Conservation (phyloP, 495 filamentous ascomycete genomes). For the Melanomma pulvis-pyrius region DNA sequence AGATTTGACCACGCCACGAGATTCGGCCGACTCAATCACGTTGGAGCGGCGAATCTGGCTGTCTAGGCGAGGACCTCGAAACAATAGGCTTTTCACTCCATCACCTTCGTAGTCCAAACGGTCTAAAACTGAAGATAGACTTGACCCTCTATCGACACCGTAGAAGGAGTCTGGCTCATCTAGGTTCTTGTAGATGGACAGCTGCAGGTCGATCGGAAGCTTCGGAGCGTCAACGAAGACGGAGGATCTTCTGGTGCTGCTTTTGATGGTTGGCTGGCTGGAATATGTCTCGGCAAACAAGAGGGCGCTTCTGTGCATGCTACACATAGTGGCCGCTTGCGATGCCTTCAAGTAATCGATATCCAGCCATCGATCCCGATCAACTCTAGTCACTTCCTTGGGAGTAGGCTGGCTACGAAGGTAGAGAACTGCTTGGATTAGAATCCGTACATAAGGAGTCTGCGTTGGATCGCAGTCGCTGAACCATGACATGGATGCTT, state of each 20-base stretch:
- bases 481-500: slow-evolving; percentile 56
- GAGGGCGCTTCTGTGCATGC: slow-evolving; percentile 83
- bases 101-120: slow-evolving; percentile 89
- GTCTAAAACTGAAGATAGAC: slow-evolving; percentile 72
- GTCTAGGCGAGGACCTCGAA: slow-evolving; percentile 89
- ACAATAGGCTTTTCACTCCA: slow-evolving; percentile 84
- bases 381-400: slow-evolving; percentile 72
- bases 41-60: slow-evolving; percentile 67
- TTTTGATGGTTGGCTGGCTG: slow-evolving; percentile 30
- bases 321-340: slow-evolving; percentile 75
- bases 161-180: slow-evolving; percentile 97
- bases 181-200: slow-evolving; percentile 83
- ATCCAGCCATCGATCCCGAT: slow-evolving; percentile 83
- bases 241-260: slow-evolving; percentile 69
- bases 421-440: slow-evolving; percentile 84
- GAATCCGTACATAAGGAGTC: slow-evolving; percentile 57
- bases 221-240: slow-evolving; percentile 52
- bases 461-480: slow-evolving; percentile 44
- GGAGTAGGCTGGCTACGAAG: slow-evolving; percentile 78
- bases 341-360: slow-evolving; percentile 74
- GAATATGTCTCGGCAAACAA: slow-evolving; percentile 78
- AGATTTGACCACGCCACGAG: slow-evolving; percentile 60
- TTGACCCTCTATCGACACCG: slow-evolving; percentile 79
- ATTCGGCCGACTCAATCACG: slow-evolving; percentile 44
- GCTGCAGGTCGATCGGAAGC: slow-evolving; percentile 66